Base-by-base conservation (phyloP, 768 basidiomycete species). In the Rhizopogon sp. region DNA sequence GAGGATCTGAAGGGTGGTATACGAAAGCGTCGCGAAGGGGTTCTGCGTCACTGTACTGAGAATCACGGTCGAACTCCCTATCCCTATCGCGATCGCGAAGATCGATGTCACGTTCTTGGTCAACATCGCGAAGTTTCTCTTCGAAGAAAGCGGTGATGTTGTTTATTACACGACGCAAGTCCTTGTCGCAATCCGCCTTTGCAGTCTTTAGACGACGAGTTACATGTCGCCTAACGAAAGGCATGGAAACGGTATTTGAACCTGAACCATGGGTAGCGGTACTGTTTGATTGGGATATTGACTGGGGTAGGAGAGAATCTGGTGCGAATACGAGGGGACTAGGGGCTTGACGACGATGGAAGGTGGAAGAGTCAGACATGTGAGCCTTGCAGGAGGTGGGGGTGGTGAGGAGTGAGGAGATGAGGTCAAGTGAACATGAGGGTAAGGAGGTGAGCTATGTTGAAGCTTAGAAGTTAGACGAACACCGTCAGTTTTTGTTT, bases 131-230 rank as follows among this genome's bases (percentile, higher is more conserved):
- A 39, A 96, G 80, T 63, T 87, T 83, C 66, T 93, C 89, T 74
- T 99, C 96, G 62, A 97, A 96, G 73, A 93, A 98, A 39, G 84
- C 72, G 59, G 96, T 96, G 76, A 99, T 94, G 57, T 86, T 91
- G 72, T 91, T 87, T 56, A 95, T 93, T 67, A 98, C 90, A 66
- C 93, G 88, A 66, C 88, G 86, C 8, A 99, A 83, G 72, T 97
- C 93, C 77, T 90, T 90, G 82, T 99, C 93, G 78, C 96, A 99
- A 60, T 91, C 90, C 50, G 90, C 84, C 77, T 99, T 98, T 55
- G 96, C 94, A 3, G 88, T 88, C 75, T 86, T 89, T 71, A 98
- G 84, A 55, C 97, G 86, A 59, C 93, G 84, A 39, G 89, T 92
- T 64, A 98, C 92, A 75, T 98, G 95, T 53, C 93, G 84, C 58